Evolutionary conservation across 2,329 filamentous ascomycete species (phyloP), one percentile per base, ranked within the genome.

Genomic region (Elsinoe arachidis): DNA sequence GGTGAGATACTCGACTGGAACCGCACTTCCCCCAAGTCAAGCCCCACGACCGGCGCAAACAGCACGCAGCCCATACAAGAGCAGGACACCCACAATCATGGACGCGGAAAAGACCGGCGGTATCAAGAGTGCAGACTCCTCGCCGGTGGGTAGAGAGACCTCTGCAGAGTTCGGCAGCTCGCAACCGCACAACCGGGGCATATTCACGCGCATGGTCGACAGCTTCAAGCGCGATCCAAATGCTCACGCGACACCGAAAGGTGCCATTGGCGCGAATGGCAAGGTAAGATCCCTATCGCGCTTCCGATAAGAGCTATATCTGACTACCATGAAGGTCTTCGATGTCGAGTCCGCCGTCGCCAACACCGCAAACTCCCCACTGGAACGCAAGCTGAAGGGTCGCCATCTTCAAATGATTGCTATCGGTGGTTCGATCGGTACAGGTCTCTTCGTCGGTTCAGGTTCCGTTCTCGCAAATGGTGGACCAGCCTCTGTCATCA

Each of bases 361-460:
- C n/a, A 78, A 78, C 46, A 91, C 89, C 1, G 87, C 88, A 3
- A 80, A 85, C 62, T 86, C 88, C 51, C 83, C 86, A 7, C 78
- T 97, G 53, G 83, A 87, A 53, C 80, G 90, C 46, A 56, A 84
- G 69, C 74, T 95, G 63, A 93, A 95, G 73, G 84, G 85, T 17
- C 80, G 90, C 49, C 92, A 97, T 76, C 69, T 96, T 68, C 91
- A 96, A 75, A 96, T 96, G 92, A 96, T 96, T 77, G 92, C 92
- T 12, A 95, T 96, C 63, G 90, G 90, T 64, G 91, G 91, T 43
- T 92, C 88, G 10, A 96, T 96, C 66, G 68, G 68, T 51, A 66
- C 67, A 41, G 68, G 68, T 59, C 63, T 70, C 34, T 70, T 70
- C 63, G 66, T 70, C 49, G 69, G 68, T 34, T 66, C 65, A 15